These are phyloP conservation scores for Saccharum hybrid DNA, from an alignment of 202 grass and related monocot genomes.

Conservation along the genomic window DNA sequence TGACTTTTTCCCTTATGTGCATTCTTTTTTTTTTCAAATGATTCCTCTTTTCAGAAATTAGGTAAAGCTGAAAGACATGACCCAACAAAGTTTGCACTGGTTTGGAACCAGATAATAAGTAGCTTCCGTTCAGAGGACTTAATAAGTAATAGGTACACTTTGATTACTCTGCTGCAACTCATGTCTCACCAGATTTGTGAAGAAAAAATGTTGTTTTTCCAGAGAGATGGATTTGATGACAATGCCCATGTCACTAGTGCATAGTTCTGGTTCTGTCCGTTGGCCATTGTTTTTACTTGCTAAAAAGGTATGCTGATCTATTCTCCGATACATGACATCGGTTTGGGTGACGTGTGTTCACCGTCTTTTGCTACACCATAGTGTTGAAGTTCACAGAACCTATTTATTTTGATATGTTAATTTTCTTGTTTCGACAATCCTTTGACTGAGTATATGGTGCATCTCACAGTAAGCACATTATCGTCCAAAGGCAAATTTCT, in stretches of 20 bases:
- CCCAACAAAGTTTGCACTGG: slow-evolving; percentile 70
- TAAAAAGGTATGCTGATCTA: slow-evolving; percentile 69
- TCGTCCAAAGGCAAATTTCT: not conserved
- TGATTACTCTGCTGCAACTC: slow-evolving; percentile 28
- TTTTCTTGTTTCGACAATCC: not conserved
- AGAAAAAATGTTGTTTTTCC: slow-evolving; percentile 42
- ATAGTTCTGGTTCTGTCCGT: slow-evolving; percentile 59
- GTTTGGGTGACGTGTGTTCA: slow-evolving; percentile 19
- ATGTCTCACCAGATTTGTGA: slow-evolving; percentile 37
- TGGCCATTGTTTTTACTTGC: slow-evolving; percentile 96
- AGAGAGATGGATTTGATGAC: slow-evolving; percentile 95
- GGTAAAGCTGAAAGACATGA: slow-evolving; percentile 70
- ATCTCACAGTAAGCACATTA: not conserved
- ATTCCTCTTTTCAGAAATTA: slow-evolving; percentile 59
- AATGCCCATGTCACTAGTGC: slow-evolving; percentile 74
- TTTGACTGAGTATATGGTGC: not conserved
- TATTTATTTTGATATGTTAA: not conserved
- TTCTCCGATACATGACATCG: not conserved
- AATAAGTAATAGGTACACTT: slow-evolving; percentile 82
- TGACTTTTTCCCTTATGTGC: slow-evolving; percentile 13
- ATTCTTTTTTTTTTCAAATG: slow-evolving; percentile 31
- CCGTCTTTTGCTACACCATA: not conserved
- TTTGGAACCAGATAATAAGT: slow-evolving; percentile 91
- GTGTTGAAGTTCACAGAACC: not conserved
- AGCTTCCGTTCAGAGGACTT: slow-evolving; percentile 88